Conservation (phyloP, 805 yeast species). For the Komagataella pastoris region DNA sequence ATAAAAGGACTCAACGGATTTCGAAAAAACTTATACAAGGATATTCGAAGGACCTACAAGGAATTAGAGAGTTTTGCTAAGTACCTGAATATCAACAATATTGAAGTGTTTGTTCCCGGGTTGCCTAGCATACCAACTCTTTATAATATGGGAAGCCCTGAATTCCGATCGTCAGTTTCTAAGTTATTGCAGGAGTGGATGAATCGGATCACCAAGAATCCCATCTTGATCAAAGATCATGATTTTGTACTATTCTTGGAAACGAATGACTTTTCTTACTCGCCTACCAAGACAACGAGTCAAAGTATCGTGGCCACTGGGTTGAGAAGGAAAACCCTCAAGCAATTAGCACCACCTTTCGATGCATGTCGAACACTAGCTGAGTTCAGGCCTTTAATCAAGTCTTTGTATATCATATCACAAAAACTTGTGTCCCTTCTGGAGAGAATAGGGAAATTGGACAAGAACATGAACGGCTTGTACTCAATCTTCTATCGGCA, state of each 20-base stretch:
- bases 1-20: conserved; percentile 55
- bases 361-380: conserved; percentile 77
- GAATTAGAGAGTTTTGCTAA: conserved; percentile 69
- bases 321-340: conserved; percentile 73
- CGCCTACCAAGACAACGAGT: conserved; percentile 23
- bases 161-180: conserved; percentile 48
- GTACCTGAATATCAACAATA: conserved; percentile 67
- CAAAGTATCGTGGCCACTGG: conserved; percentile 61
- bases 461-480: conserved; percentile 35
- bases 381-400: conserved; percentile 76
- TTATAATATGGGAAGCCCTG: conserved; percentile 76
- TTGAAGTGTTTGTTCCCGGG: conserved; percentile 89
- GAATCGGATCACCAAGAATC: conserved; percentile 55
- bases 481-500: conserved; percentile 31
- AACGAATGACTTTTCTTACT: conserved; percentile 22
- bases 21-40: conserved; percentile 56
- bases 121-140: conserved; percentile 66
- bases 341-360: conserved; percentile 84
- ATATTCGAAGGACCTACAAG: conserved; percentile 64
- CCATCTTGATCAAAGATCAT: conserved; percentile 74
- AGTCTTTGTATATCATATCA: conserved; percentile 50
- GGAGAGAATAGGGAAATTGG: conserved; percentile 44
- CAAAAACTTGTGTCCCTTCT: conserved; percentile 37
- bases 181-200: conserved; percentile 76
- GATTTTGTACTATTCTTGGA: conserved; percentile 65